Conservation (phyloP, 805 yeast species). For the Teunomyces cretensis region DNA sequence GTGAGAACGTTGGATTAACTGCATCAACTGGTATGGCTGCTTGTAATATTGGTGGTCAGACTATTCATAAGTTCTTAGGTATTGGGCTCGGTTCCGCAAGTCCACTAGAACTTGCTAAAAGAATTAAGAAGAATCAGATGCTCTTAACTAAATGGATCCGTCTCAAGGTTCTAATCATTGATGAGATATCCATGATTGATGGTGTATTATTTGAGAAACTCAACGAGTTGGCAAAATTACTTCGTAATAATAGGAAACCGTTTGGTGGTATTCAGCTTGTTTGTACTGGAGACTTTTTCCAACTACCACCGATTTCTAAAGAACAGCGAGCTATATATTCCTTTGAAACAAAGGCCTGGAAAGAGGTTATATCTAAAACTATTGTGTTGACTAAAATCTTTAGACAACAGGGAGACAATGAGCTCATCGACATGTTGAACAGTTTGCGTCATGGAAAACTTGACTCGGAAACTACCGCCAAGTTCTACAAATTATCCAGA, state of each 20-base stretch:
- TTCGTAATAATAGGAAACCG: constrained; percentile 56
- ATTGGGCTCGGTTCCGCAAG: constrained; percentile 73
- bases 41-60: constrained; percentile 86
- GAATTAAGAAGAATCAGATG: constrained; percentile 47
- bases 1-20: constrained; percentile 74
- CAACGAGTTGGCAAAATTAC: constrained; percentile 60
- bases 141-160: constrained; percentile 59
- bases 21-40: constrained; percentile 98
- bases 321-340: constrained; percentile 51
- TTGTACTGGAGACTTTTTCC: constrained; percentile 94
- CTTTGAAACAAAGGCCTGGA: constrained; percentile 77
- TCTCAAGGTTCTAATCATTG: constrained; percentile 74
- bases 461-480: constrained; percentile 43
- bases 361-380: constrained; percentile 57
- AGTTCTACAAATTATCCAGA: constrained; percentile 58
- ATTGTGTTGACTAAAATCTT: constrained; percentile 76
- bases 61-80: constrained; percentile 83
- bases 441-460: constrained; percentile 74
- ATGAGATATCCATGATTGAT: constrained; percentile 94
- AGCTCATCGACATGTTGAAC: constrained; percentile 76
- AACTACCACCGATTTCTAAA: constrained; percentile 81
- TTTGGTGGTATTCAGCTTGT: constrained; percentile 95
- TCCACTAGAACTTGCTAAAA: constrained; percentile 44
- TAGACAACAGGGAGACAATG: constrained; percentile 80
- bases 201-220: constrained; percentile 74